These are phyloP conservation scores for Cordyceps pruinosa DNA, from an alignment of 2,329 filamentous ascomycete genomes.

Conservation along the genomic window DNA sequence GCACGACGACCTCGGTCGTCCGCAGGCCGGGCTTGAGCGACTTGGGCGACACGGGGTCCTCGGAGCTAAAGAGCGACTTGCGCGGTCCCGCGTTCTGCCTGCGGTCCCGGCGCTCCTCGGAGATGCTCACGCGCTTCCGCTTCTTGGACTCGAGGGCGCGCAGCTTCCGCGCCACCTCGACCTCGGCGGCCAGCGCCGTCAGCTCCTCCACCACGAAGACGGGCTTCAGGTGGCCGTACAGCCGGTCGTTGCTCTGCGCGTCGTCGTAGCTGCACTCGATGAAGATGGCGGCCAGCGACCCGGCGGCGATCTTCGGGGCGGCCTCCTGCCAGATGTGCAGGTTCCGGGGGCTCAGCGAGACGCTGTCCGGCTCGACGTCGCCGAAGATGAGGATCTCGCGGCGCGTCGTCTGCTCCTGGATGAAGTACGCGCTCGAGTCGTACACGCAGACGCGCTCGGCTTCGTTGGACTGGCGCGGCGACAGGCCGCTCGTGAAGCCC, in stretches of 20 bases:
- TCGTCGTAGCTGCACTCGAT: slow-evolving; percentile 96
- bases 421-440: slow-evolving; percentile 90
- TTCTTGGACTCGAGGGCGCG: slow-evolving; percentile 45
- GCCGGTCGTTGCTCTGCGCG: slow-evolving; percentile 63
- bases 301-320: slow-evolving; percentile 71
- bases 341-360: slow-evolving; percentile 78
- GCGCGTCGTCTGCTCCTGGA: slow-evolving; percentile 64
- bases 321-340: slow-evolving; percentile 80
- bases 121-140: slow-evolving; percentile 50
- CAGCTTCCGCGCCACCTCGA: slow-evolving; percentile 45
- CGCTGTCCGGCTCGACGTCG: slow-evolving; percentile 85
- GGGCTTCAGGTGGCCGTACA: slow-evolving; percentile 88
- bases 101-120: slow-evolving; percentile 20
- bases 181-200: slow-evolving; percentile 60
- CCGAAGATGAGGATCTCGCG: slow-evolving; percentile 88
- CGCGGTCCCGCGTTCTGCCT: slow-evolving; percentile 16
- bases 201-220: slow-evolving; percentile 77
- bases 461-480: slow-evolving; percentile 23
- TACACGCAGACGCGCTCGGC: slow-evolving; percentile 59
- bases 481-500: slow-evolving; percentile 19
- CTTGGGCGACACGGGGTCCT: slow-evolving; percentile 47
- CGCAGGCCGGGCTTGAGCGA: slow-evolving; percentile 25
- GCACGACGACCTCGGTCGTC: slow-evolving; percentile 15
- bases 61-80: slow-evolving; percentile 19
- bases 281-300: slow-evolving; percentile 72